Evolutionary conservation across 805 yeast species (phyloP), one percentile per base, ranked within the genome.

Genomic region (Metschnikowia matae): DNA sequence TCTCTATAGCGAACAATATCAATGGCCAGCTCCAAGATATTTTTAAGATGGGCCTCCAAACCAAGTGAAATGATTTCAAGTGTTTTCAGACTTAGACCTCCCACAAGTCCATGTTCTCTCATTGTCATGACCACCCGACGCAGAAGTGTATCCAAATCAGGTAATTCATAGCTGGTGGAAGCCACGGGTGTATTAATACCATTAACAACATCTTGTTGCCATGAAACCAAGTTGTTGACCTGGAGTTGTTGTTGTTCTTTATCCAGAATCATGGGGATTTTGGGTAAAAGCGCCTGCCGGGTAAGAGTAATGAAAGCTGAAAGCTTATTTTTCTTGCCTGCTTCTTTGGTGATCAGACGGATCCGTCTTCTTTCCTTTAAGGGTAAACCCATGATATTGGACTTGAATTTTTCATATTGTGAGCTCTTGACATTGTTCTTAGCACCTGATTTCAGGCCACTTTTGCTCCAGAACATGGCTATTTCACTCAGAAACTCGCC

Each of bases 151-250:
- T 84, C 90, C 38, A 77, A 74, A 56, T 92, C 98, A 0, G 97
- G 97, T 4, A 94, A 66, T 54, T 91, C 91, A 63, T 76, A 88
- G 35, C 81, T 74, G 57, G 92, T 96, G 0, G 87, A 73, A 2
- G 92, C 79, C 34, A 91, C 73, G 4, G 94, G 92, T 1, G 94
- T 81, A 57, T 87, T 89, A 49, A 89, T 79, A 3, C 94, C 95
- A 61, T 85, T 90, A 48, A 85, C 78, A 15, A 94, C 88, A 62
- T 94, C 98, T 65, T 91, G 96, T 20, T 95, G 89, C 92, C 97
- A 90, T 58, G 85, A 85, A 31, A 83, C 78, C 33, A 88, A 78
- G 57, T 80, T 81, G 48, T 71, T 73, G 29, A 72, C 77, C 48
- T 71, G 76, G 44, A 67, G 57, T 52, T 67, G 77, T 54, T 70